These are phyloP conservation scores for Coemansia sp. DNA, from an alignment of 192 early-diverging fungal genomes.

Conservation along the genomic window DNA sequence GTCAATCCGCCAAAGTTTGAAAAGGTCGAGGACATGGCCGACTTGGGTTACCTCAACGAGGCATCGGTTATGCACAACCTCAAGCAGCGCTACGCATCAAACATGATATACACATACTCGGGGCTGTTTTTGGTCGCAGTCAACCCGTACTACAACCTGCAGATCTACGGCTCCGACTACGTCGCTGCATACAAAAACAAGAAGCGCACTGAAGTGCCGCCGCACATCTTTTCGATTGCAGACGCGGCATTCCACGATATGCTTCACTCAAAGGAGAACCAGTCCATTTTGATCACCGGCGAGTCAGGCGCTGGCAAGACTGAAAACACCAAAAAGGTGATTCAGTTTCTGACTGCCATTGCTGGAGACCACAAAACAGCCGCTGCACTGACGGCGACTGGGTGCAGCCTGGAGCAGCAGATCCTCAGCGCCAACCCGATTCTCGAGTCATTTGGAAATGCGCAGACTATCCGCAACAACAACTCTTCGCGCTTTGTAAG, in stretches of 20 bases:
- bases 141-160: conserved; percentile 92
- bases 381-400: conserved; percentile 21
- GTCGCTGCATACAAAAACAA: conserved; percentile 67
- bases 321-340: conserved; percentile 99
- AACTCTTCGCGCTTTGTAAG: conserved; percentile 94
- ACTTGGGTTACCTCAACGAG: conserved; percentile 94
- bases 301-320: conserved; percentile 99
- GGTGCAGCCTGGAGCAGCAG: conserved; percentile 79
- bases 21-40: conserved; percentile 98
- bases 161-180: conserved; percentile 80
- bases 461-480: conserved; percentile 97
- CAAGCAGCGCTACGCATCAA: conserved; percentile 81
- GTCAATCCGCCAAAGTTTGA: conserved; percentile 99
- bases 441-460: conserved; percentile 97
- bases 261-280: conserved; percentile 89
- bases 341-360: conserved; percentile 94
- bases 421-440: conserved; percentile 97
- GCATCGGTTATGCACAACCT: conserved; percentile 99
- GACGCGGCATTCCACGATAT: conserved; percentile 95
- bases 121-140: conserved; percentile 98
- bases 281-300: conserved; percentile 98
- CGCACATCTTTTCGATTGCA: conserved; percentile 91
- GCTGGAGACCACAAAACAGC: conserved; percentile 62
- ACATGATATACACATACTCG: conserved; percentile 98
- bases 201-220: conserved; percentile 71